Base-by-base conservation (phyloP, 1,139 yeast species). In the Geotrichum phurueaensis region DNA sequence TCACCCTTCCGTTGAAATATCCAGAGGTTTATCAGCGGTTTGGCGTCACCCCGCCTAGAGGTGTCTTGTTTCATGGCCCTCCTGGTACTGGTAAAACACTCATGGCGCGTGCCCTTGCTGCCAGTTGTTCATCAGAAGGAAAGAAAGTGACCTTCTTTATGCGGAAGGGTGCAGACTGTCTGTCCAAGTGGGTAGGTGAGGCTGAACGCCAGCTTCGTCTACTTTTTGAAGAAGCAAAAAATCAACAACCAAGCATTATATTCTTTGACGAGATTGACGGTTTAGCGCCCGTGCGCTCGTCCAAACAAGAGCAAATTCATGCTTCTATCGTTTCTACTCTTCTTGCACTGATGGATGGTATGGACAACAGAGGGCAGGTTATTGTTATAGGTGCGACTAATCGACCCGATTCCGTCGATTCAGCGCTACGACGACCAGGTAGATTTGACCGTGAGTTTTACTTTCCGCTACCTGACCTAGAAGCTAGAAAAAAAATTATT, bases 81-180 rank as follows among this genome's bases (percentile, higher is more conserved):
- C 99, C 99, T 1, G 99, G 99, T 66, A 94, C 99, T 0, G 99
- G 99, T 80, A 94, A 94, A 72, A 94, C 99, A 0, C 80, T 94
- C 59, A 91, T 94, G 97, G 99, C 99, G 0, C 79, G 99, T 64
- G 99, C 99, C 0, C 78, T 94, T 60, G 99, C 99, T 0, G 94
- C 98, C 0, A 88, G 96, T 66, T 92, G 97, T 69, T 88, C 96
- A 0, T 84, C 95, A 0, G 84, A 87, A 12, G 57, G 57, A n/a
- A 78, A 87, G 63, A 94, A 94, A 68, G 92, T 94, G 61, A 90
- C 99, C 0, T 94, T 94, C 70, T 94, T 91, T 74, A 94, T 94
- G 99, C 79, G 99, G 66, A 94, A 94, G 73, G 99, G 99, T 66
- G 98, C 99, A 0, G 99, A 94, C 73, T 89, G 96, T 73, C 78